Evolutionary conservation across 129 eudicot species (phyloP).

Genomic region (Calendula officinalis): DNA sequence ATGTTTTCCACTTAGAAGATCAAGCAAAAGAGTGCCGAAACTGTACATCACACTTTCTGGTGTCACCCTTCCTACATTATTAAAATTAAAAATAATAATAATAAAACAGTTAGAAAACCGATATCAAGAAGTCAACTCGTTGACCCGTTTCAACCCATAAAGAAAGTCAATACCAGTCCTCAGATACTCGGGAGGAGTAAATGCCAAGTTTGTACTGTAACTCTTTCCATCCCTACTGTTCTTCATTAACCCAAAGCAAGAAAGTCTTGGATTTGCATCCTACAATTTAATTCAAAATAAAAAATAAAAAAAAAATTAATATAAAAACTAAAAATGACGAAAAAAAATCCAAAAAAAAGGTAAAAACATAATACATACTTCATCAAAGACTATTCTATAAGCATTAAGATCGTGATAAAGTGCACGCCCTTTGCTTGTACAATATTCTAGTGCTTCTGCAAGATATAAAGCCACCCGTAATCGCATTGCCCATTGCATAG

Average conservation of each 20-base stretch:
- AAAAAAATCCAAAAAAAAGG: background rate
- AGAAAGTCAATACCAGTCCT: conserved; percentile 53
- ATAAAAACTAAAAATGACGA: background rate
- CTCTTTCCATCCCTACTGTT: conserved; percentile 87
- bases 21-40: conserved; percentile 66
- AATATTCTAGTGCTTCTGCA: conserved; percentile 77
- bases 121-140: too few relatives aligned
- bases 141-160: too few relatives aligned
- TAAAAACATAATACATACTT: conserved; percentile 44
- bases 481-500: conserved; percentile 92
- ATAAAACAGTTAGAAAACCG: too few relatives aligned
- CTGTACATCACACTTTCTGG: conserved; percentile 73
- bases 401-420: conserved; percentile 85
- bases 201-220: conserved; percentile 82
- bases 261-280: conserved; percentile 75
- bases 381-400: conserved; percentile 74
- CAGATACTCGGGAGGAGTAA: conserved; percentile 84
- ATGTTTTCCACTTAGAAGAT: conserved; percentile 69
- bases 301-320: background rate
- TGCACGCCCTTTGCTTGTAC: conserved; percentile 77
- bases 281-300: conserved; percentile 22
- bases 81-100: background rate
- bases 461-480: conserved; percentile 81
- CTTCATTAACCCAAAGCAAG: conserved; percentile 88
- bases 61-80: conserved; percentile 52